Base-by-base conservation (phyloP, 1,139 yeast species). In the Magnusiomyces fungicola region DNA sequence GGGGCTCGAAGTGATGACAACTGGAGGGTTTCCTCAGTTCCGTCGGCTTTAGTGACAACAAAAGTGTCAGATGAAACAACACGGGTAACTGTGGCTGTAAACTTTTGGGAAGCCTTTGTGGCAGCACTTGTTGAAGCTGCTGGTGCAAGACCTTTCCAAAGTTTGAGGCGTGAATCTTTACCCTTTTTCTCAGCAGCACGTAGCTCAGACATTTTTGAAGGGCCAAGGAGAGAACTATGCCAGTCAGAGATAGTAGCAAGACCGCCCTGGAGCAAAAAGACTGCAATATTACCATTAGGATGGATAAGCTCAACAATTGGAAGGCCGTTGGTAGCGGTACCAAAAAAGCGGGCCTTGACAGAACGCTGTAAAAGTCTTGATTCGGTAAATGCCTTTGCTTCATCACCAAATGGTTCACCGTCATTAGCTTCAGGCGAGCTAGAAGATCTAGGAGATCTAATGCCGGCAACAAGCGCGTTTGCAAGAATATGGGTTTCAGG, bases 221-320 rank as follows among this genome's bases (percentile, higher is more conserved):
- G 70, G 2, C 96, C 96, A 51, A 88, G 69, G 47, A 80, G 62
- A n/a, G 78, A 66, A 1, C 89, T 79, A 64, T 87, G 95, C 92
- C 95, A 84, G 63, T 87, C 95, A 22, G 82, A 79, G 50, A 86
- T 78, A 56, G 80, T 81, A 7, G 83, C 95, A 41, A 80, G 72
- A 9, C 96, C 96, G 52, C 72, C 73, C 53, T 76, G 79, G 55
- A 87, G 72, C 55, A 87, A 68, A 56, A 79, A 77, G 57, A 81
- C 83, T 53, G 84, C 80, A 58, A 87, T 81, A 61, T 85, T 84
- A 6, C 95, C 89, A 12, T 86, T 83, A 49, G 88, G 90, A 58
- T 80, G 81, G 38, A 79, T 59, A 44, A 74, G 64, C 6, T 74
- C 84, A 51, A 82, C 76, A 46, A 68, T 59, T 12, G 90, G 83